A percentile compares a stretch with the other conserved stretches of the same genome.
Conservation (phyloP, 192 early-diverging fungal genomes). For the Ambispora gerdemannii region DNA sequence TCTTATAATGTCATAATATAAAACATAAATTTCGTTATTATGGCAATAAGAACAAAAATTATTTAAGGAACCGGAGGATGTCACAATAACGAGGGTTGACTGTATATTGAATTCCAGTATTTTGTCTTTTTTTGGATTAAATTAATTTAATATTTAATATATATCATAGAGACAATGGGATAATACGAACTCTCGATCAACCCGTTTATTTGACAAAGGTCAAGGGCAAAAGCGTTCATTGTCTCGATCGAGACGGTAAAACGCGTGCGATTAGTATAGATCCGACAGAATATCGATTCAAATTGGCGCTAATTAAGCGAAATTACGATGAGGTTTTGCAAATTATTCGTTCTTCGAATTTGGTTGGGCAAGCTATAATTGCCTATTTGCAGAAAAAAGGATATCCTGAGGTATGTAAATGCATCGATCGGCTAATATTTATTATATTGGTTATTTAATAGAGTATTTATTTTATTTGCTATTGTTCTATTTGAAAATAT, state of each 20-base stretch:
- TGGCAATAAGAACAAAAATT: too few relatives aligned
- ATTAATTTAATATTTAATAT: too few relatives aligned
- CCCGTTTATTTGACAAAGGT: constrained; percentile 89
- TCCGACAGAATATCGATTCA: constrained; percentile 99
- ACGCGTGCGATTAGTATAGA: constrained; percentile 87
- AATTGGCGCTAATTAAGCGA: constrained; percentile 82
- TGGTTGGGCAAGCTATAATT: constrained; percentile 98
- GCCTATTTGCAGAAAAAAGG: constrained; percentile 99
- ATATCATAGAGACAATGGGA: constrained; percentile 80
- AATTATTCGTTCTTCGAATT: constrained; percentile 93
- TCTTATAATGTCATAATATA: too few relatives aligned
- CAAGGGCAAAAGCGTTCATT: constrained; percentile 81
- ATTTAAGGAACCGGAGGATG: too few relatives aligned
- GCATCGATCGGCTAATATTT: neutral
- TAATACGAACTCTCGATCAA: constrained; percentile 94
- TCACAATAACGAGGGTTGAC: too few relatives aligned
- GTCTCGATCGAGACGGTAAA: constrained; percentile 88
- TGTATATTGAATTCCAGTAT: too few relatives aligned
- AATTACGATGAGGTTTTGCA: constrained; percentile 96
- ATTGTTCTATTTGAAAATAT: neutral
- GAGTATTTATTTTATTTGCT: neutral
- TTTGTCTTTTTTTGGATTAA: too few relatives aligned
- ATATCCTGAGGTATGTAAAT: constrained; percentile 75
- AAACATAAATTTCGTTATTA: too few relatives aligned
- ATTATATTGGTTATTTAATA: neutral